A percentile compares a stretch with the other conserved stretches of the same genome.
phyloP scores from a whole-genome alignment of 371 early-diverging fungal genomes.

The Apophysomyces ossiformis region DNA sequence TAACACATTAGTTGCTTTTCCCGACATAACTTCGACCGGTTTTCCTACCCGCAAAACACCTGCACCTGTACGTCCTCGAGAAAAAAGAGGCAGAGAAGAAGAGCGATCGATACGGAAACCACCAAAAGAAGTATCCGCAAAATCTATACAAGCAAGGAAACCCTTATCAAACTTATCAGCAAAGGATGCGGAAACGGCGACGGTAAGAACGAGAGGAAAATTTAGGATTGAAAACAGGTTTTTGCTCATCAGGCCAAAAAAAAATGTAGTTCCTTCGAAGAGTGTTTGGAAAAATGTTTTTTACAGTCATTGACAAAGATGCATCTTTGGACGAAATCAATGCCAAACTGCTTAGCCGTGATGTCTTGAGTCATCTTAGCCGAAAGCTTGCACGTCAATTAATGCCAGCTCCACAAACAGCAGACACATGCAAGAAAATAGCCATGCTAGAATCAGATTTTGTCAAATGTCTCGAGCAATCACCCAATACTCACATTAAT shows the following conservation, averaged over 20 bases:
- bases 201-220: background rate
- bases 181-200: background rate
- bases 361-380: background rate
- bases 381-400: background rate
- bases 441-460: background rate
- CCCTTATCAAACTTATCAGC: background rate
- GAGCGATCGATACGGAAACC: background rate
- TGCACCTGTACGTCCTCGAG: background rate
- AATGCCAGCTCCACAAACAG: background rate
- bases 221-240: background rate
- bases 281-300: background rate
- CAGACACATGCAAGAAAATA: background rate
- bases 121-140: background rate
- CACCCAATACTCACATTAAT: background rate
- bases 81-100: background rate
- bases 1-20: background rate
- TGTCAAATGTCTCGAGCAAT: slow-evolving; percentile 2
- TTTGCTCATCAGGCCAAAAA: no score
- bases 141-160: background rate
- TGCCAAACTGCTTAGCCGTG: background rate
- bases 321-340: background rate
- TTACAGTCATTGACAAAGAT: background rate
- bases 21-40: background rate
- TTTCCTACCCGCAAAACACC: background rate
- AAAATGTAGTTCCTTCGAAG: background rate